These are phyloP conservation scores for Penicillium cinerascens DNA, from an alignment of 495 filamentous ascomycete genomes.

Conservation along the genomic window DNA sequence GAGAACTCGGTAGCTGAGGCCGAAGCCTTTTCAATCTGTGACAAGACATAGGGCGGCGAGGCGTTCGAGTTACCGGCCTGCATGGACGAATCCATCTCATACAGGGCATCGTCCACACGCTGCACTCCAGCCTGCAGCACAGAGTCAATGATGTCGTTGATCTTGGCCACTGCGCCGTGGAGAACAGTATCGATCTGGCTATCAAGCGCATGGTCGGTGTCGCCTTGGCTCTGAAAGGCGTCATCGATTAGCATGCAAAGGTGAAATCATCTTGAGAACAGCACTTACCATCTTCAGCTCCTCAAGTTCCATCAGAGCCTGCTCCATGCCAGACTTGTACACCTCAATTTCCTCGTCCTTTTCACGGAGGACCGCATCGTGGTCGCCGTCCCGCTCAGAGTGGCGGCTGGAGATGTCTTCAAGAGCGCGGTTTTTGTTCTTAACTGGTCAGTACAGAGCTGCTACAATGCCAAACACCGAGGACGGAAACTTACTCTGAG, in stretches of 20 bases:
- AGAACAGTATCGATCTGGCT: conserved; percentile 87
- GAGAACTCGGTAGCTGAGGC: conserved; percentile 93
- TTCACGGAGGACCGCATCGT: conserved; percentile 76
- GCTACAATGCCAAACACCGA: too few species aligned
- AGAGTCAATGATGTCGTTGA: conserved; percentile 97
- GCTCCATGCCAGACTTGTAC: conserved; percentile 95
- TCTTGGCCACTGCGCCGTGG: conserved; percentile 79
- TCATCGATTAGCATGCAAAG: neutral
- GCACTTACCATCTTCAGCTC: conserved; percentile 61
- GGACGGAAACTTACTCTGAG: conserved; percentile 53
- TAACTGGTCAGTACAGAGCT: conserved; percentile 14
- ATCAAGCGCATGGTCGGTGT: conserved; percentile 78
- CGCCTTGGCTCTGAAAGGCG: conserved; percentile 55
- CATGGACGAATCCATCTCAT: conserved; percentile 96
- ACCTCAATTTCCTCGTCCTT: conserved; percentile 98
- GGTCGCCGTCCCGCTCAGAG: conserved; percentile 77
- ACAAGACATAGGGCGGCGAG: conserved; percentile 90
- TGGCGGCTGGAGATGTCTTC: conserved; percentile 78
- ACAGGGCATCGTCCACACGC: conserved; percentile 92
- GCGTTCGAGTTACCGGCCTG: conserved; percentile 98
- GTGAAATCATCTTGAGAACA: neutral
- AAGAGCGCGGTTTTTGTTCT: conserved; percentile 78
- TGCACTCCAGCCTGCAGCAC: conserved; percentile 91
- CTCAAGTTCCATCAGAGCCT: conserved; percentile 85
- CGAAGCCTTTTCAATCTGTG: conserved; percentile 96